Evolutionary conservation across 2,329 filamentous ascomycete genomes (phyloP).

Genomic region (Pestalotiopsis sp.): DNA sequence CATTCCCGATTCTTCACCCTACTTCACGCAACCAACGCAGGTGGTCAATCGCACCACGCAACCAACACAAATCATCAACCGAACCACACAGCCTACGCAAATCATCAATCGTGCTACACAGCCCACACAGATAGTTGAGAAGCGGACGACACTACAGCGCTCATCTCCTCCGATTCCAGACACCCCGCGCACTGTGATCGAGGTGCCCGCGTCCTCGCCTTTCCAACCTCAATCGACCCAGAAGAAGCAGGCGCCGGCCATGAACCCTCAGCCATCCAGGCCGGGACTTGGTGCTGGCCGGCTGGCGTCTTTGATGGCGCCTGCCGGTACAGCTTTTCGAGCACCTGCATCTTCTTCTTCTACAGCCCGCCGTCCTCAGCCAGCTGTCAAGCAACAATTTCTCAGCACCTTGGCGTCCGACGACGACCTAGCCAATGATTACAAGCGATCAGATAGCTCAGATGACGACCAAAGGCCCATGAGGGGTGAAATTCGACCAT

Average conservation of each 20-base stretch:
- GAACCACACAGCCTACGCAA: constrained; percentile 63
- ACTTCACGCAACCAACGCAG: constrained; percentile 51
- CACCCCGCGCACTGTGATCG: constrained; percentile 57
- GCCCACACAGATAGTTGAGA: constrained; percentile 43
- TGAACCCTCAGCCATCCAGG: constrained; percentile 32
- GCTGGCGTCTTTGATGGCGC: constrained; percentile 69
- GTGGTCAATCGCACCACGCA: constrained; percentile 39
- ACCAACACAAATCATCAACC: constrained; percentile 56
- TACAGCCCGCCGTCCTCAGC: constrained; percentile 28
- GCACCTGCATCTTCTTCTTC: constrained; percentile 39
- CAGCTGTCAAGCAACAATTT: constrained; percentile 34
- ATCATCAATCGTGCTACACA: constrained; percentile 48
- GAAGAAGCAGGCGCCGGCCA: constrained; percentile 14
- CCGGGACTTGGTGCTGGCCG: constrained; percentile 32
- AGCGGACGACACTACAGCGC: constrained; percentile 35
- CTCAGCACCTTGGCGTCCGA: constrained; percentile 30
- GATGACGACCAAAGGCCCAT: constrained; percentile 31
- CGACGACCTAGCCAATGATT: constrained; percentile 34
- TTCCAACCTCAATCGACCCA: constrained; percentile 43
- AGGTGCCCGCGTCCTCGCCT: constrained; percentile 90
- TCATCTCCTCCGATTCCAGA: constrained; percentile 39
- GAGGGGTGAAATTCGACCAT: constrained; percentile 36
- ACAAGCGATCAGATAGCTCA: constrained; percentile 35
- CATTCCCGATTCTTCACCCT: constrained; percentile 42
- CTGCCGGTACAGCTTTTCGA: constrained; percentile 73